These are phyloP conservation scores for Hibiscus tridactylites DNA, from an alignment of 345 rosid species.

Conservation along the genomic window DNA sequence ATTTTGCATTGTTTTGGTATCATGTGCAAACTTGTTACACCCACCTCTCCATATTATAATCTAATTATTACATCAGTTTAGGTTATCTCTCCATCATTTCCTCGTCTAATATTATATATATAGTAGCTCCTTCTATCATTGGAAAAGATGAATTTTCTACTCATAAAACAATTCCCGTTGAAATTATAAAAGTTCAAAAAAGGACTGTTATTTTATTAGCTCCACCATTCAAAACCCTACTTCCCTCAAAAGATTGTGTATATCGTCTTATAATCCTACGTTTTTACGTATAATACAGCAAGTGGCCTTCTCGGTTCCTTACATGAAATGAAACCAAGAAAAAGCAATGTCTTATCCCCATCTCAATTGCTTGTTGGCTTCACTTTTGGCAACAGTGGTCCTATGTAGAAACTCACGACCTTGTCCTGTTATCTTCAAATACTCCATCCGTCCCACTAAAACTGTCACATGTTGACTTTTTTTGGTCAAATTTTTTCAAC, in stretches of 20 bases:
- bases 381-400: slow-evolving; percentile 1
- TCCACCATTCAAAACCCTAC: not conserved
- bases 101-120: not conserved
- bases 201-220: not conserved
- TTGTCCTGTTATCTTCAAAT: not conserved
- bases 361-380: not conserved
- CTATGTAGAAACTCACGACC: not conserved
- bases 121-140: not conserved
- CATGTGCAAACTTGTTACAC: slow-evolving; percentile 11
- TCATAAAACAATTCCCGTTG: no score
- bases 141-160: not conserved
- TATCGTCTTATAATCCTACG: not conserved
- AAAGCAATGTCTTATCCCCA: not conserved
- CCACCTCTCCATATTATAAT: not conserved
- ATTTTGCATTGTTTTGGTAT: not conserved
- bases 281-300: not conserved
- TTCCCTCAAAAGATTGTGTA: not conserved
- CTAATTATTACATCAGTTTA: not conserved
- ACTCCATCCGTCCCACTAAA: no score
- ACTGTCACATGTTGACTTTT: no score
- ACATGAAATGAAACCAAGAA: not conserved
- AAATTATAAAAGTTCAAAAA: no score
- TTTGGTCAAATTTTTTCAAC: no score
- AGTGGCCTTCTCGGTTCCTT: not conserved
- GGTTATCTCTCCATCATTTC: not conserved